phyloP scores from a whole-genome alignment of 306 rosid species.

The Fragaria vesca region DNA sequence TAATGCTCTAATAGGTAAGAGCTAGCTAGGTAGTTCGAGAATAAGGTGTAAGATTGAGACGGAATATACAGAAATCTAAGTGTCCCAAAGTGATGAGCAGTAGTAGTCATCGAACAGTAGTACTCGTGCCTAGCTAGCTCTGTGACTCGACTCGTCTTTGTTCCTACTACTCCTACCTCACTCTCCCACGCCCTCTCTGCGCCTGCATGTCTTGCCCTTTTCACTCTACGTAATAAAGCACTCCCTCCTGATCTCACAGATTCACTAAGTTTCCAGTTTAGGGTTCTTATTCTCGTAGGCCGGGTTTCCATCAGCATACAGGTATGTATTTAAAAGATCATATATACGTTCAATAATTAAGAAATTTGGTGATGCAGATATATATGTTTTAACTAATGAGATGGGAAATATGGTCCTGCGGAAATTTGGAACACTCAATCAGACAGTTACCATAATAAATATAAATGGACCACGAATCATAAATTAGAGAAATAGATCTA shows the following conservation, averaged over 20 bases:
- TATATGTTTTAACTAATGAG: conserved; percentile 37
- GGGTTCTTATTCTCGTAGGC: neutral
- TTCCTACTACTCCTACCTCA: conserved; percentile 25
- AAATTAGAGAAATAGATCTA: conserved; percentile 6
- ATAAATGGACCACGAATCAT: conserved; percentile 47
- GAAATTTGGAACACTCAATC: conserved; percentile 43
- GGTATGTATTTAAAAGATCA: no score
- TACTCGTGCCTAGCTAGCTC: conserved; percentile 12
- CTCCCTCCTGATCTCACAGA: conserved; percentile 5
- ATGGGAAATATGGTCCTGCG: conserved; percentile 52
- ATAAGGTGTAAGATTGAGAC: neutral
- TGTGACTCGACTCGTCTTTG: conserved; percentile 48
- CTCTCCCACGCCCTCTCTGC: conserved; percentile 54
- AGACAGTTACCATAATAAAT: conserved; percentile 51
- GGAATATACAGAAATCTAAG: neutral
- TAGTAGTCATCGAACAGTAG: conserved; percentile 13
- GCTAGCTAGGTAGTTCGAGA: neutral
- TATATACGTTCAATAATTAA: neutral
- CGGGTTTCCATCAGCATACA: neutral
- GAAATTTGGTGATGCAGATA: neutral
- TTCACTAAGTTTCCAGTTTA: neutral
- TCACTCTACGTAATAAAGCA: conserved; percentile 55
- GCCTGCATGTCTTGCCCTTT: conserved; percentile 88
- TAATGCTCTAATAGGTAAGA: conserved; percentile 9
- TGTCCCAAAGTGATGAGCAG: conserved; percentile 27